Base-by-base conservation (phyloP, 345 rosid genomes). In the Eucalyptus paniculata region DNA sequence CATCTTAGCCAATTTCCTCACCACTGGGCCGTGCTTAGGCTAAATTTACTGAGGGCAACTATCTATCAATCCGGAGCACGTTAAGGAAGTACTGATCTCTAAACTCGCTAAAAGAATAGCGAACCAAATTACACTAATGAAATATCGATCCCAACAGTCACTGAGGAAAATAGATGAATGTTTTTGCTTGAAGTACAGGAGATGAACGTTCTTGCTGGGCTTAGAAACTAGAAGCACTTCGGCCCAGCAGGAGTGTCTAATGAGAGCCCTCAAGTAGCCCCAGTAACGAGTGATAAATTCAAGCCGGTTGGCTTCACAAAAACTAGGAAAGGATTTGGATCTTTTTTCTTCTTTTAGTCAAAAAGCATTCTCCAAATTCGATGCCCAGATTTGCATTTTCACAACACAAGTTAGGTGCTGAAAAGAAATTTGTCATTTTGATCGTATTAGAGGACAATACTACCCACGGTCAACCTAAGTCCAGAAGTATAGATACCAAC, bases 1-100 rank as follows among this genome's bases (percentile, higher is more conserved):
- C 60, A 17, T 9, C 60, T 2, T 0, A 56, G 6, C 26, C 60
- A 56, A 56, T 56, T 23, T 9, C 62, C 62, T 3, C 2, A 13
- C 0, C 4, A 5, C n/a, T 0, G 4, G n/a, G 4, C 65, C 65
- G 4, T 2, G 1, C 65, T 58, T 58, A 58, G 65, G 65, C n/a
- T 58, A 5, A 62, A 62, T 62, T 62, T 30, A 30, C 34, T 7
- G 5, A 12, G 34, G 69, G 17, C 69, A 62, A 6, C 34, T 62
- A 12, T 13, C 32, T 4, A 62, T 62, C 69, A 62, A 60, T 60
- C 32, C 32, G 3, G n/a, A 12, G 32, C 67, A 19, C 5, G 11
- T 53, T 53, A 4, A 53, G 24, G 58, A 53, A 53, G 58, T 53
- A 21, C 24, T 4, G 24, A 1, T 19, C 26, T 53, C 26, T 53